Evolutionary conservation across 495 filamentous ascomycete species (phyloP), one percentile per base, ranked within the genome.

Genomic region (Mycothermus thermophilus): DNA sequence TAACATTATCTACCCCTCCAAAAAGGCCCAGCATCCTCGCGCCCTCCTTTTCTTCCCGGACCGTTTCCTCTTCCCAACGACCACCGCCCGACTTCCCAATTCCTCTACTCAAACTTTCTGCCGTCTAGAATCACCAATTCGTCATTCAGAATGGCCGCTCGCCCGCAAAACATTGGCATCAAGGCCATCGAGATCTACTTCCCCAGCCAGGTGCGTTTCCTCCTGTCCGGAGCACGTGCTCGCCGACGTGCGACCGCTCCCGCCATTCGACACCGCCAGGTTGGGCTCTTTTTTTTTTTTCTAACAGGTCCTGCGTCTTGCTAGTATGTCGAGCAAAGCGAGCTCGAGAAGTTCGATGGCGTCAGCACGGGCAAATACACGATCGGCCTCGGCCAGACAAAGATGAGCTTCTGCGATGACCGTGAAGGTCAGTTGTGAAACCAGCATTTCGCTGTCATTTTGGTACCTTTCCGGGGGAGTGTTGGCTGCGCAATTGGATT

Each of bases 101-200:
- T 10, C 9, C 17, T 25, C 34, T 25, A n/a, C n/a, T n/a, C n/a
- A n/a, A n/a, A n/a, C 18, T 8, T 24, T 23, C 29, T 25, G 27
- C 21, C 15, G 16, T 24, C 31, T 35, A 22, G 37, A 41, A 30
- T 43, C 16, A 41, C 39, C 45, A 53, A 55, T 48, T 52, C 42
- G 40, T 47, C 30, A 34, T 39, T 46, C 41, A 78, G 46, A 48
- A 96, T 94, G 90, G 75, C 83, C 51, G 51, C 82, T 45, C 82
- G 84, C 58, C 83, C 90, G 39, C 77, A 88, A 60, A 96, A 95
- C 66, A 82, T 97, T 55, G 90, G 90, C 74, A 93, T 97, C 62
- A 97, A 96, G 72, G 90, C 83, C 84, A 90, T 97, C 63, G 90
- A 96, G 68, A 79, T 97, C 58, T 97, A 97, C 65, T 93, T 93